Evolutionary conservation across 2,329 filamentous ascomycete species (phyloP), one percentile per base, ranked within the genome.

Genomic region (Mycocentrospora acerina): DNA sequence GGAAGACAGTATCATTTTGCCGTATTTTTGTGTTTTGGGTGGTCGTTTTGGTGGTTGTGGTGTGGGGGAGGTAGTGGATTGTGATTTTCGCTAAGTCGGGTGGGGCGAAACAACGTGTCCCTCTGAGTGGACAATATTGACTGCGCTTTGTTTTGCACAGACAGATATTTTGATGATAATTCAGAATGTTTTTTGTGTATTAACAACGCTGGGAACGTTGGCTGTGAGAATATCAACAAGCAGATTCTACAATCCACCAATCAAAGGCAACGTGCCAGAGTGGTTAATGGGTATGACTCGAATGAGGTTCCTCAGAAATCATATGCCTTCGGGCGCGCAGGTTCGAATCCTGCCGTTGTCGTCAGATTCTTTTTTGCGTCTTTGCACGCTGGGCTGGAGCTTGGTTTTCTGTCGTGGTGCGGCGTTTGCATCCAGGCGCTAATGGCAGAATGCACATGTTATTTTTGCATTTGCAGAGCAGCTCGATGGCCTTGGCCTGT

Each of bases 261-360:
- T 44, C 42, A 40, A 29, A 44, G 42, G 36, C 42, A 18, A 4
- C 12, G 37, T 44, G 42, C 37, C 42, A 44, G 42, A 44, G 42
- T 44, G 42, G 42, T 44, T 44, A 44, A 57, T 51, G 53, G 41
- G 53, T 57, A 51, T 53, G 53, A 55, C 53, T 57, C 53, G 53
- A 55, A 57, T 36, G 42, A 42, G 33, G 34, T 16, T 28, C 34
- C 47, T 18, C 46, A 45, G 51, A 53, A 50, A 57, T 55, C 53
- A 53, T 51, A 57, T 57, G 49, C 28, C 47, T 57, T 57, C 53
- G 53, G 51, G 27, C 49, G 53, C 53, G 38, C 49, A 53, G 46
- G 50, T 50, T 50, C 46, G 46, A 50, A 47, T 50, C 46, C 41
- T 46, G 46, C 37, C 46, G 24, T 17, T 38, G 46, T 48, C 46